Evolutionary conservation across 768 basidiomycete genomes (phyloP), one percentile per base, ranked within the genome.

Genomic region (Auricularia heimuer): DNA sequence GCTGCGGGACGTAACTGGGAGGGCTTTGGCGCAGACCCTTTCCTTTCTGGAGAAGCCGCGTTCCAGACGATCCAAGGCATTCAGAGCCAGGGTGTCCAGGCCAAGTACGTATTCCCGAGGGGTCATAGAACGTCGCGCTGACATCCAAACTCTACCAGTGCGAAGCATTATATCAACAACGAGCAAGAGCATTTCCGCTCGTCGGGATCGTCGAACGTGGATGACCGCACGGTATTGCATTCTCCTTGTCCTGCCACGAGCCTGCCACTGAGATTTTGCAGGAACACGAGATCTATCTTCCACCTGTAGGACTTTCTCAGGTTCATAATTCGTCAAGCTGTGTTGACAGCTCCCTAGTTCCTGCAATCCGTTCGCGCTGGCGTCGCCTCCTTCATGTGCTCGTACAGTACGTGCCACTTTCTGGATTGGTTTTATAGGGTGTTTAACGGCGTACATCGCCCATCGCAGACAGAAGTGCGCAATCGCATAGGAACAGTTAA

Each of bases 371-470:
- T 88, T 3, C 81, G 83, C 72, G 87, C 87, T 11, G 83, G 83
- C 64, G 87, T 87, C 11, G 83, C 86, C 1, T 72, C 84, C 3
- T 79, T 88, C 64, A 87, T 87, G 85, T 87, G 85, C 72, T 84
- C 83, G 66, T 85, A 85, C 68, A 85, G 82, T 80, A 64, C 66
- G 77, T 71, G 60, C 29, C 44, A 60, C 37, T 58, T 18, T 54
- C 33, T 65, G 24, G 29, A 29, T 62, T 8, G 29, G 29, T 2
- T 29, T 29, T 29, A 29, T 29, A 29, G 2, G 29, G 29, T 3
- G 29, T 29, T 29, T 29, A 29, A 29, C 2, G 29, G 29, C 29
- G 29, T 29, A 29, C 12, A 7, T 42, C 0, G 1, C 39, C 39
- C 39, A 8, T 14, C 39, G 12, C 39, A 42, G 39, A 42, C 39